Conservation (phyloP, 495 filamentous ascomycete genomes). For the Neohortaea acidophila region DNA sequence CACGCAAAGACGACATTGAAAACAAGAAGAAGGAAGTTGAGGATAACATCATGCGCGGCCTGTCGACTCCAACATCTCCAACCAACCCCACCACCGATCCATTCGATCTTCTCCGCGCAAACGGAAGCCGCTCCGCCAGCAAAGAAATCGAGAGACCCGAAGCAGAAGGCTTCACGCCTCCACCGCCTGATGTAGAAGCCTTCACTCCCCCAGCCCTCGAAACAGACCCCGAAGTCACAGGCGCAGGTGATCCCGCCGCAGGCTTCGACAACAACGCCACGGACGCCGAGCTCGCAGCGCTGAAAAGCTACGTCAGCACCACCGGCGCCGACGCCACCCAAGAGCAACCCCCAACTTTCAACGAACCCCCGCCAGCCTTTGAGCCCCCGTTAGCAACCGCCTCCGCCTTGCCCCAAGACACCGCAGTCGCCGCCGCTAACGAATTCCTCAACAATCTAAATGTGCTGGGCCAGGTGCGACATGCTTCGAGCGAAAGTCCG, state of each 20-base stretch:
- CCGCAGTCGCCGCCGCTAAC: not conserved
- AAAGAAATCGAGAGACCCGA: slow-evolving; percentile 51
- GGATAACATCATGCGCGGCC: slow-evolving; percentile 67
- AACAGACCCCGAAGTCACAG: not conserved
- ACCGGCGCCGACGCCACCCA: slow-evolving; percentile 16
- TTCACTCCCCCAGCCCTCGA: slow-evolving; percentile 21
- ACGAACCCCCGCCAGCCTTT: slow-evolving; percentile 10
- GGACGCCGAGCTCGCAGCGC: not conserved
- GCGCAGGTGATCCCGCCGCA: slow-evolving; percentile 1
- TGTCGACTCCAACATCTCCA: slow-evolving; percentile 32
- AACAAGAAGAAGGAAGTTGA: slow-evolving; percentile 72
- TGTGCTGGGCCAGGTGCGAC: not conserved
- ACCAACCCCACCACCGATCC: not conserved
- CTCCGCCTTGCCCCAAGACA: not conserved
- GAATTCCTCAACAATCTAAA: slow-evolving; percentile 1
- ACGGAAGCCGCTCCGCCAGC: slow-evolving; percentile 20
- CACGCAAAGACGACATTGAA: slow-evolving; percentile 52
- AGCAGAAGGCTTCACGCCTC: slow-evolving; percentile 46
- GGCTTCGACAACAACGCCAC: not conserved
- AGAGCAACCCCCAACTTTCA: slow-evolving; percentile 1
- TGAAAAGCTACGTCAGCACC: slow-evolving; percentile 1
- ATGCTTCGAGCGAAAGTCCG: slow-evolving; percentile 7
- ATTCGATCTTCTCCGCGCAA: slow-evolving; percentile 23
- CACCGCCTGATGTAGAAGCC: slow-evolving; percentile 18
- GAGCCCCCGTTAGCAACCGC: slow-evolving; percentile 5